A percentile compares a stretch with the other conserved stretches of the same genome.
These are phyloP conservation scores for Penicillium hesseltinei DNA, from an alignment of 2,329 filamentous ascomycete species.

Conservation along the genomic window DNA sequence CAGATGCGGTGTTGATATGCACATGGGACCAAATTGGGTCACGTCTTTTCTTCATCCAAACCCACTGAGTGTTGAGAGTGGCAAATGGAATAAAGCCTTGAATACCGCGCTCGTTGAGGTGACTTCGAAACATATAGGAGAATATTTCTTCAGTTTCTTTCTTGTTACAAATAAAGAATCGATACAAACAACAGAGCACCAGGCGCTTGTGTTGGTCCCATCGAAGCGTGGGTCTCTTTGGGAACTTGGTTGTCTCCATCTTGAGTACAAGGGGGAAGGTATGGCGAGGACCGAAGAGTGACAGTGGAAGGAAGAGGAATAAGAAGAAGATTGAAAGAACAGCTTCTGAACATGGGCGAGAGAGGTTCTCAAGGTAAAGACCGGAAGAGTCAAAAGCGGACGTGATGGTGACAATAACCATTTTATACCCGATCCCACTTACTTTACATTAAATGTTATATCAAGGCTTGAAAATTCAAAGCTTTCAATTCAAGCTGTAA, in stretches of 20 bases:
- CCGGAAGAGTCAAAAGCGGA: too few species aligned
- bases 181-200: conserved; percentile 27
- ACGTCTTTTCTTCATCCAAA: conserved; percentile 14
- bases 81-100: conserved; percentile 7
- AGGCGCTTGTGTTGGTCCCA: conserved; percentile 22
- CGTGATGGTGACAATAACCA: too few species aligned
- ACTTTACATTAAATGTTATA: too few species aligned
- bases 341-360: too few species aligned
- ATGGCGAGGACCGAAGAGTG: too few species aligned
- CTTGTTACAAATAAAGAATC: conserved; percentile 22
- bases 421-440: too few species aligned
- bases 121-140: conserved; percentile 22
- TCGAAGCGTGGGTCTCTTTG: conserved; percentile 4
- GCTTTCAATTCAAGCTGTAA: too few species aligned
- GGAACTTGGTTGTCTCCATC: neutral
- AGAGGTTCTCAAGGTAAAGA: too few species aligned
- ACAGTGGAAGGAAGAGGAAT: too few species aligned
- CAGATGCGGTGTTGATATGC: conserved; percentile 19
- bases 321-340: too few species aligned
- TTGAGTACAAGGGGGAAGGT: neutral
- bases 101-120: conserved; percentile 25
- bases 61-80: conserved; percentile 24
- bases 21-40: conserved; percentile 28
- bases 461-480: too few species aligned
- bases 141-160: conserved; percentile 25